Evolutionary conservation across 2,329 filamentous ascomycete genomes (phyloP).

Genomic region (Helminthosporium solani): DNA sequence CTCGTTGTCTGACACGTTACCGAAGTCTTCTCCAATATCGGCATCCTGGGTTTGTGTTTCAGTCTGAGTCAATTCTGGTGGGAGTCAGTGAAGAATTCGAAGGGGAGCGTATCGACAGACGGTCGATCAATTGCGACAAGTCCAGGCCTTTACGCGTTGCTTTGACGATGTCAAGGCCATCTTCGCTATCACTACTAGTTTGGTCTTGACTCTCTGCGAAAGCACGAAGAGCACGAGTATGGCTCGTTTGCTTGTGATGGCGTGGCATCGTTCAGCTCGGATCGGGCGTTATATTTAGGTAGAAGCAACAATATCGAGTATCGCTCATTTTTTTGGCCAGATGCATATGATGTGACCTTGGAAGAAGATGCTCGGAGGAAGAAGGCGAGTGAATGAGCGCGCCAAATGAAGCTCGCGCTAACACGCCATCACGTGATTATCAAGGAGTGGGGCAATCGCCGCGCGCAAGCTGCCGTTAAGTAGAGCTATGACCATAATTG

Average conservation of each 20-base stretch:
- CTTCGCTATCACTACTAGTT: conserved; percentile 39
- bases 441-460: conserved; percentile 17
- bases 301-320: no score
- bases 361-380: no score
- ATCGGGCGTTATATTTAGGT: background rate
- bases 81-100: conserved; percentile 8
- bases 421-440: conserved; percentile 29
- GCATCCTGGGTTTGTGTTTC: conserved; percentile 25
- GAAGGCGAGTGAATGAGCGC: background rate
- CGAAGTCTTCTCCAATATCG: conserved; percentile 1
- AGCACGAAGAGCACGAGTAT: conserved; percentile 21
- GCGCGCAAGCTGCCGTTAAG: conserved; percentile 12
- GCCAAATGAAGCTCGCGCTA: conserved; percentile 15
- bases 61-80: conserved; percentile 26
- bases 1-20: conserved; percentile 15
- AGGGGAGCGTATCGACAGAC: conserved; percentile 13
- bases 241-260: conserved; percentile 12
- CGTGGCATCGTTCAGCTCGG: conserved; percentile 15
- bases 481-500: conserved; percentile 14
- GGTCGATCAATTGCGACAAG: conserved; percentile 37
- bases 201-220: conserved; percentile 33
- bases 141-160: conserved; percentile 34
- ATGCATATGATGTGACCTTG: no score
- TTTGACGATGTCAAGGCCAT: conserved; percentile 47
- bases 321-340: no score